Conservation (phyloP, 495 filamentous ascomycete genomes). For the Neurospora sp. region DNA sequence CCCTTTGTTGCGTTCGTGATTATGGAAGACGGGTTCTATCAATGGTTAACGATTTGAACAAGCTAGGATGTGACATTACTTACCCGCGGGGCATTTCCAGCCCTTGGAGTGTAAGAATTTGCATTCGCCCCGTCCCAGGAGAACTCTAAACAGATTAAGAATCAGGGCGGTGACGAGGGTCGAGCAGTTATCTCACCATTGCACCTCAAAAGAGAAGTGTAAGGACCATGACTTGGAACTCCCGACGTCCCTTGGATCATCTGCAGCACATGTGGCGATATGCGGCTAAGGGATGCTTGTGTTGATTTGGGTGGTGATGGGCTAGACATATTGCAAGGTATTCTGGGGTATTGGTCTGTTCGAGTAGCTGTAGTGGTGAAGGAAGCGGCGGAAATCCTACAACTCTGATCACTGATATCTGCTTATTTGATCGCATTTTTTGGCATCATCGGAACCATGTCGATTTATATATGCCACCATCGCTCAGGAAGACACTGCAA, state of each 20-base stretch:
- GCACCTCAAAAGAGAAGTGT: not conserved
- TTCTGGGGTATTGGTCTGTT: not conserved
- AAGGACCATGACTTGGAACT: not conserved
- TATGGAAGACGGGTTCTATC: not conserved
- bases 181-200: not conserved
- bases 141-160: not conserved
- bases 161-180: not conserved
- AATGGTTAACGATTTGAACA: not conserved
- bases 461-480: not conserved
- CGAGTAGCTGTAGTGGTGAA: not conserved
- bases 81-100: not conserved
- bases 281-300: not conserved
- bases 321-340: not conserved
- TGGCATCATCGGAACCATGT: fast-evolving
- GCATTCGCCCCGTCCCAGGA: not conserved
- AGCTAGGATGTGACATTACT: not conserved
- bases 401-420: not conserved
- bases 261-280: not conserved
- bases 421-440: not conserved
- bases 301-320: not conserved
- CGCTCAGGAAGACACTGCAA: not conserved
- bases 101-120: not conserved
- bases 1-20: not conserved
- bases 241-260: not conserved
- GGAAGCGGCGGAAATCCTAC: not conserved